Evolutionary conservation across 768 basidiomycete species (phyloP), one percentile per base, ranked within the genome.

Genomic region (Leucosporidium creatinivorum): DNA sequence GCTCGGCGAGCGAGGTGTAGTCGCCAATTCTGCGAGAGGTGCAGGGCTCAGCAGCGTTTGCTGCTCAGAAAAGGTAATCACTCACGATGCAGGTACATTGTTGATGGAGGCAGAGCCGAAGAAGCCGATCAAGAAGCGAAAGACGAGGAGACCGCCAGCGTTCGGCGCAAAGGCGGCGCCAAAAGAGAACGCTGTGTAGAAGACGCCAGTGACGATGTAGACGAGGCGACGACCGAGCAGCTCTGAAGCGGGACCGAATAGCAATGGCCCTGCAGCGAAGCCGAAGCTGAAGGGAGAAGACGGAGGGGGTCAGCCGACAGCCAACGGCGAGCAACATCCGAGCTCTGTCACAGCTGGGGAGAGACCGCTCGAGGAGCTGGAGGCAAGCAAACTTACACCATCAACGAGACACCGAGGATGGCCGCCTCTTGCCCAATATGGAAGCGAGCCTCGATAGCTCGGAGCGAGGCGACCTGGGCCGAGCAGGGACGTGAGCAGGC

Each of bases 41-140:
- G 25, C 21, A 17, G 17, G 15, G 51, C 4, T 23, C n/a, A 52
- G 50, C 25, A 17, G 50, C 50, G 18, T 21, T 21, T 17, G 50
- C 21, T 51, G n/a, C n/a, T n/a, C n/a, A 7, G 47, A 28, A 2
- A 28, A 48, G 56, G 39, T 28, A 72, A 79, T 78, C 8, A 77
- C 78, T 0, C 80, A 62, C 21, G 80, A 61, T 0, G 78, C 80
- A 8, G 80, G 80, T 1, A 80, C 77, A 56, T 80, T 80, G 47
- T 80, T 80, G 52, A 81, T 70, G 0, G 79, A 77, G 36, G 79
- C 78, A 1, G 78, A 68, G 9, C 80, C 81, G 66, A 78, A 79
- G 3, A 70, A 70, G 0, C 80, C 80, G 19, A 78, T 74, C 23
- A 81, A 62, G 63, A 81, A 78, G 19, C 81, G 75, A 72, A 80